Conservation (phyloP, 2,329 filamentous ascomycete genomes). For the Zalaria sp. region DNA sequence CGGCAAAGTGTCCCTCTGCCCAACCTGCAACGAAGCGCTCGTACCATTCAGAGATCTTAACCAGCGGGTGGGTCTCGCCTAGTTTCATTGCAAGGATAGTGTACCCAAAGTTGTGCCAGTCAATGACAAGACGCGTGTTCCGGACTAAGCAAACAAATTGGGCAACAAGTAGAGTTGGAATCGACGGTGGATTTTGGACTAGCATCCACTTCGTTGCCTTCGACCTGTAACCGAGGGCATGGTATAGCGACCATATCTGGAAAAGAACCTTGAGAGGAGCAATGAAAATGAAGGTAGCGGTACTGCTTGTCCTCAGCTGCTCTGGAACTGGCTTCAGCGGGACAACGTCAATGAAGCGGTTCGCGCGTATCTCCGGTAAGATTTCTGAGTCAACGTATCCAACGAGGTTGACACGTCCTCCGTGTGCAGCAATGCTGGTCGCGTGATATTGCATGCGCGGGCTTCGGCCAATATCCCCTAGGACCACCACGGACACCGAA, state of each 20-base stretch:
- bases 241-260: conserved; percentile 61
- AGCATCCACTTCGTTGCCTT: conserved; percentile 72
- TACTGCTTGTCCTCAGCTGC: conserved; percentile 51
- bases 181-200: conserved; percentile 86
- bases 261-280: conserved; percentile 77
- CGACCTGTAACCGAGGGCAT: conserved; percentile 58
- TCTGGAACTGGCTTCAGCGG: conserved; percentile 55
- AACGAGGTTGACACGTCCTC: conserved; percentile 67
- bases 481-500: conserved; percentile 69
- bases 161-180: conserved; percentile 73
- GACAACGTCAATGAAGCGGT: conserved; percentile 55
- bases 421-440: conserved; percentile 73
- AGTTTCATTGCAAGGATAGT: conserved; percentile 67
- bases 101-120: conserved; percentile 99
- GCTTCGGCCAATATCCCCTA: conserved; percentile 89
- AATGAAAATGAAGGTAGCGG: conserved; percentile 60
- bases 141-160: conserved; percentile 59
- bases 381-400: conserved; percentile 79
- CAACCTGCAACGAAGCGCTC: conserved; percentile 57
- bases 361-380: conserved; percentile 60
- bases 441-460: conserved; percentile 99
- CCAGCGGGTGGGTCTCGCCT: conserved; percentile 54
- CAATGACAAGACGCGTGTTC: conserved; percentile 70
- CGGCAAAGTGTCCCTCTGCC: conserved; percentile 66
- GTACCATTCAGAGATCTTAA: conserved; percentile 61